phyloP scores from a whole-genome alignment of 257 asterid species.

The Nicotiana tomentosiformis region DNA sequence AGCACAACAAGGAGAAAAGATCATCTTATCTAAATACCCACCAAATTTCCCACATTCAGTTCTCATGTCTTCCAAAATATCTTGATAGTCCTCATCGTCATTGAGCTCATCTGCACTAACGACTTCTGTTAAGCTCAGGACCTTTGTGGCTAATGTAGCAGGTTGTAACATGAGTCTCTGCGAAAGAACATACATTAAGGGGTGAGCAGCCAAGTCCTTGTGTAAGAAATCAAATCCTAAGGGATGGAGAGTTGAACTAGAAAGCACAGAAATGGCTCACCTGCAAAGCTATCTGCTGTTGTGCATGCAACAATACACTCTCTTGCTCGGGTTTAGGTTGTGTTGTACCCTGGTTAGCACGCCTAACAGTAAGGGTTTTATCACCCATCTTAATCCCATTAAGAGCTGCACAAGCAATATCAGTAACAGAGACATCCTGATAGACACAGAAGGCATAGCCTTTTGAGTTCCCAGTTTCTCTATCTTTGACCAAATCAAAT shows the following conservation, averaged over 20 bases:
- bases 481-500: conserved; percentile 88
- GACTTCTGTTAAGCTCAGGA: conserved; percentile 75
- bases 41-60: conserved; percentile 76
- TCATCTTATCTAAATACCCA: not conserved
- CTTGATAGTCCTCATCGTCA: conserved; percentile 74
- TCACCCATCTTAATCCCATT: conserved; percentile 98
- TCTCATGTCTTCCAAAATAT: conserved; percentile 86
- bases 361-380: conserved; percentile 91
- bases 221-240: not conserved
- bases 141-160: conserved; percentile 56
- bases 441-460: conserved; percentile 99
- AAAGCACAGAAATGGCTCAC: conserved; percentile 22
- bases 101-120: conserved; percentile 64
- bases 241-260: not conserved
- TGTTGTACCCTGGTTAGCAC: conserved; percentile 82
- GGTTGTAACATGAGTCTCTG: conserved; percentile 77
- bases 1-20: conserved; percentile 9
- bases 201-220: not conserved
- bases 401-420: conserved; percentile 96
- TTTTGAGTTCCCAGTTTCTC: conserved; percentile 97
- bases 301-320: conserved; percentile 78
- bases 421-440: conserved; percentile 84
- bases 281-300: conserved; percentile 92
- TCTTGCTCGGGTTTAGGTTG: conserved; percentile 96
- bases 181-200: conserved; percentile 11